A percentile compares a stretch with the other conserved stretches of the same genome.
phyloP scores from a whole-genome alignment of 495 filamentous ascomycete species.

The Stereocaulon alpinum region DNA sequence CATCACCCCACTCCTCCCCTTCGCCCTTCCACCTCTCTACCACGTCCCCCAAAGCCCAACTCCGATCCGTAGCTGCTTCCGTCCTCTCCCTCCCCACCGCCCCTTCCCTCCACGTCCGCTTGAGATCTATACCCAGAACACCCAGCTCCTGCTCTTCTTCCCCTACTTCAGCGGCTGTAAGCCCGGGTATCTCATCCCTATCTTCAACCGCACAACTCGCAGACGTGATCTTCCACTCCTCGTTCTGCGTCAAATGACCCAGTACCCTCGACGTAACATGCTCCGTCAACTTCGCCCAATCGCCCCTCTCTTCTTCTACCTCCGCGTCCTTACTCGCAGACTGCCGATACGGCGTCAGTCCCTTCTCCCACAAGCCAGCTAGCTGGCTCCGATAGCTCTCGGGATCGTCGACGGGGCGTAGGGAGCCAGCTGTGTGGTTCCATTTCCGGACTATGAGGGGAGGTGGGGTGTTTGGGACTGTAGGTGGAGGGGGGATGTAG shows the following conservation, averaged over 20 bases:
- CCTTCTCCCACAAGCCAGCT: constrained; percentile 32
- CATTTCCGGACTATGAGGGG: constrained; percentile 38
- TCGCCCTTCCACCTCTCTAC: constrained; percentile 27
- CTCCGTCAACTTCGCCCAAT: constrained; percentile 37
- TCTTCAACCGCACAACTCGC: constrained; percentile 37
- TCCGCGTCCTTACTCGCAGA: constrained; percentile 25
- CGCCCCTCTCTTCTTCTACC: constrained; percentile 19
- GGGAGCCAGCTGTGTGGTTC: constrained; percentile 23
- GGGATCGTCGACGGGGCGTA: constrained; percentile 28
- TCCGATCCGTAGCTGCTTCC: constrained; percentile 58
- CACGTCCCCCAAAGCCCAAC: constrained; percentile 54
- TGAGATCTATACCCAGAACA: constrained; percentile 41
- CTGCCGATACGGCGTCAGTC: constrained; percentile 25
- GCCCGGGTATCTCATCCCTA: constrained; percentile 41
- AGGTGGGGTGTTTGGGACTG: neutral
- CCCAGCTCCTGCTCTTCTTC: constrained; percentile 35
- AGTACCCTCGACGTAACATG: constrained; percentile 31
- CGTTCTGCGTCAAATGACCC: constrained; percentile 30
- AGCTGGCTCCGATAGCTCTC: constrained; percentile 37
- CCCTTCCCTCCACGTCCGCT: constrained; percentile 56
- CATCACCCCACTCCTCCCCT: constrained; percentile 24
- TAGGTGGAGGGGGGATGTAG: constrained; percentile 31
- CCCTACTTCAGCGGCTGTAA: constrained; percentile 23
- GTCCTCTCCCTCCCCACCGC: constrained; percentile 63
- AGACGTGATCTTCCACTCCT: constrained; percentile 39